Base-by-base conservation (phyloP, 768 basidiomycete genomes). In the Cystobasidium tubakii region DNA sequence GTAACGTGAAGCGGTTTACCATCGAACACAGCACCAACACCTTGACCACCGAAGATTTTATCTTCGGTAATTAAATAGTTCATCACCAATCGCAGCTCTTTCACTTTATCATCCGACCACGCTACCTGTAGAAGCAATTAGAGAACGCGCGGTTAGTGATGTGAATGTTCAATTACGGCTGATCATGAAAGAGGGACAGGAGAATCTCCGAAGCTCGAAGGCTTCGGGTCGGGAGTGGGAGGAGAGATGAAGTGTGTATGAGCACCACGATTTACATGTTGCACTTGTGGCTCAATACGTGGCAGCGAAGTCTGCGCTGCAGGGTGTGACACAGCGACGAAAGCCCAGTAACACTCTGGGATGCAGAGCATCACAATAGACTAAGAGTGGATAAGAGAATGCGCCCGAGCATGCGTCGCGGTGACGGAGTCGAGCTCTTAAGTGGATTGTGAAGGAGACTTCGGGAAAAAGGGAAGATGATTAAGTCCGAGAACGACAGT, bases 1-100 rank as follows among this genome's bases (percentile, higher is more conserved):
- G n/a, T n/a, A n/a, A n/a, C n/a, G n/a, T n/a, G n/a, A n/a, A n/a
- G 29, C 3, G 13, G 19, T 25, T 57, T 39, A 71, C 69, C 69
- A 36, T 71, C 69, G 39, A 33, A 71, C 13, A 71, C 69, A 17
- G 54, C 69, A 17, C 31, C 54, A 15, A 57, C 54, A 13, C 69
- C 69, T 27, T 21, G 25, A 25, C 29, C 21, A 7, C 69, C 69
- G 54, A 71, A 71, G 54, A 71, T 71, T n/a, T 17, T 29, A n/a
- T 71, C 69, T 55, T 60, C 60, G 27, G 50, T 55, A 44, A 71
- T 57, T 13, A 71, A 54, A 29, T 71, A 60, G 27, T 39, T 31
- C 29, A 71, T 44, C 25, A 71, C 39, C 29, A 39, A 9, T 43
- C 55, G 15, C 54, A 39, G 29, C 12, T 71, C 69, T 36, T 71